Percentiles rank a stretch among this genome's conserved stretches.
phyloP scores from a whole-genome alignment of 2,329 filamentous ascomycete species.

The Aspergillus felis region DNA sequence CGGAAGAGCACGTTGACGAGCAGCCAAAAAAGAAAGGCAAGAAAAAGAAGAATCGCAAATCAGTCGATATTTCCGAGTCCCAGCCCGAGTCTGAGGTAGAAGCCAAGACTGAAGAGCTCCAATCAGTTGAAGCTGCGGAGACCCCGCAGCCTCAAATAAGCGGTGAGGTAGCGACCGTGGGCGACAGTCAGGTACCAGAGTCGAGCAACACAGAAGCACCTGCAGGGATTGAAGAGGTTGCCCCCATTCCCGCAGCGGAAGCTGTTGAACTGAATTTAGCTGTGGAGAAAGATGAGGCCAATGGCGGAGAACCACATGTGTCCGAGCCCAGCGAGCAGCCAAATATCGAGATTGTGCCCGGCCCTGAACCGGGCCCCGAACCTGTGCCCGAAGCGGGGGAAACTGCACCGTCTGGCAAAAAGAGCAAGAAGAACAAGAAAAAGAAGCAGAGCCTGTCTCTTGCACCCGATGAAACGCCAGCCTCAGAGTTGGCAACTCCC shows the following conservation, averaged over 20 bases:
- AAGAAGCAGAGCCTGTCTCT: conserved; percentile 11
- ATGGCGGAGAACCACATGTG: conserved; percentile 19
- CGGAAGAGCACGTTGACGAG: conserved; percentile 12
- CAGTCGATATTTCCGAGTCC: conserved; percentile 8
- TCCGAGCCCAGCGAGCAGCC: conserved; percentile 1
- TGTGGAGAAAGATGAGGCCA: conserved; percentile 18
- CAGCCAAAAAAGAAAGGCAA: conserved; percentile 19
- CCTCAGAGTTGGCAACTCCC: not conserved
- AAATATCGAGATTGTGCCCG: not conserved
- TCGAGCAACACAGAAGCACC: conserved; percentile 4
- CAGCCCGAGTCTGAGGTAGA: conserved; percentile 8
- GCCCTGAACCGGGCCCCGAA: conserved; percentile 8
- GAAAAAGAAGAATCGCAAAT: conserved; percentile 21
- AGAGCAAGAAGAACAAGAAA: conserved; percentile 19
- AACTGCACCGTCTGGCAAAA: conserved; percentile 10
- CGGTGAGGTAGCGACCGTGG: conserved; percentile 8
- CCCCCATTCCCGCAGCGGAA: conserved; percentile 1
- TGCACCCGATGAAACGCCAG: conserved; percentile 2
- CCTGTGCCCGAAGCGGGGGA: conserved; percentile 11
- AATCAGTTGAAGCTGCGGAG: conserved; percentile 3
- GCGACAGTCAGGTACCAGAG: conserved; percentile 5
- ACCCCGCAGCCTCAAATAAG: conserved; percentile 12
- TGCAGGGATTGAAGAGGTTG: conserved; percentile 1
- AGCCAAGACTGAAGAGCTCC: conserved; percentile 6
- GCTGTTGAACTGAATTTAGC: conserved; percentile 5